Evolutionary conservation across 2,329 filamentous ascomycete species (phyloP).

Genomic region (Ophiostoma populinum): DNA sequence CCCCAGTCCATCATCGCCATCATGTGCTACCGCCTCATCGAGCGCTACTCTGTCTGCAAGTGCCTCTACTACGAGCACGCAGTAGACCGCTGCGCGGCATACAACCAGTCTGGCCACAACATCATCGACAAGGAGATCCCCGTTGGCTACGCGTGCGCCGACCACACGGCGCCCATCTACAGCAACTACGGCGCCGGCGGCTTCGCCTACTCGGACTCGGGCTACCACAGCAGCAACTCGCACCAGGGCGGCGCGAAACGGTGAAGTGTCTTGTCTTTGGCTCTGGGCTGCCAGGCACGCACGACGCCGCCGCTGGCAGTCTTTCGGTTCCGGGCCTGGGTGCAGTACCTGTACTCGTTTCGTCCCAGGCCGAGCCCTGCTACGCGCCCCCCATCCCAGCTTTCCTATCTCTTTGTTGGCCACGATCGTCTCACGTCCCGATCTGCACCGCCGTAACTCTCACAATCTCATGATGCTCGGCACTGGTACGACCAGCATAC

Average conservation of each 20-base stretch:
- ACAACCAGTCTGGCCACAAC: slow-evolving; percentile 54
- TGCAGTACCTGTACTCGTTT: slow-evolving; percentile 31
- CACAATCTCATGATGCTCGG: too few relatives aligned
- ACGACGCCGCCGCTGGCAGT: slow-evolving; percentile 22
- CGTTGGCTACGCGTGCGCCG: slow-evolving; percentile 63
- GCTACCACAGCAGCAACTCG: slow-evolving; percentile 33
- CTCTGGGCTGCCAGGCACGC: slow-evolving; percentile 26
- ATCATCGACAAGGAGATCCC: slow-evolving; percentile 61
- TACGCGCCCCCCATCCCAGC: slow-evolving; percentile 26
- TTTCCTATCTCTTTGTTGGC: slow-evolving; percentile 30
- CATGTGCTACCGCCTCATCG: slow-evolving; percentile 81
- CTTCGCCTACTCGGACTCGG: slow-evolving; percentile 34
- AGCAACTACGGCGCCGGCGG: slow-evolving; percentile 22
- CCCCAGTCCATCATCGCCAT: slow-evolving; percentile 15
- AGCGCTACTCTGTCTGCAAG: slow-evolving; percentile 71
- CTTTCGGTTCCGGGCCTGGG: slow-evolving; percentile 29
- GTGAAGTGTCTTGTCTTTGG: slow-evolving; percentile 37
- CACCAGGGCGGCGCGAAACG: slow-evolving; percentile 26
- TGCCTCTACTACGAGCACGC: slow-evolving; percentile 82
- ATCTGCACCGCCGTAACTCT: slow-evolving; percentile 17
- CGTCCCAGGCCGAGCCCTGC: slow-evolving; percentile 18
- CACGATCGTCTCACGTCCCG: slow-evolving; percentile 24
- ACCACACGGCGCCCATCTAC: slow-evolving; percentile 26
- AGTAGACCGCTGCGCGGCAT: slow-evolving; percentile 63
- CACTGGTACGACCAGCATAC: not conserved